A percentile compares a stretch with the other conserved stretches of the same genome.
Conservation (phyloP, 2,329 filamentous ascomycete species). For the Calonectria honghensis region DNA sequence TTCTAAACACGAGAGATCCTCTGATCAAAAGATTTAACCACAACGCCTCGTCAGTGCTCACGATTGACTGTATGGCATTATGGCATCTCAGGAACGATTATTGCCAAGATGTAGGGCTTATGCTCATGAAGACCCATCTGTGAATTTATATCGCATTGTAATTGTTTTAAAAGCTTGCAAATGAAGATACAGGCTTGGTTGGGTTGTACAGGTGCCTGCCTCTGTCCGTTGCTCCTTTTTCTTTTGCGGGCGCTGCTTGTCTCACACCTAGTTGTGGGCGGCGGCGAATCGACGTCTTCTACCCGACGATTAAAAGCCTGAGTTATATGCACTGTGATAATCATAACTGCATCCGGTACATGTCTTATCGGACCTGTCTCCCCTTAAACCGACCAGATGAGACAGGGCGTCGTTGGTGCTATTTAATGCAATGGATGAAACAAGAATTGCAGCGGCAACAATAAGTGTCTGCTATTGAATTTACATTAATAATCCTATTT, state of each 20-base stretch:
- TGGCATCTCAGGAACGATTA: background rate
- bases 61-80: background rate
- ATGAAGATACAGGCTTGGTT: background rate
- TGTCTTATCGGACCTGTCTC: background rate
- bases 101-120: background rate
- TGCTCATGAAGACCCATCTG: background rate
- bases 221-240: background rate
- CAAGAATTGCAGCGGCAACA: background rate
- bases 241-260: slow-evolving; percentile 4
- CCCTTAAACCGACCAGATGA: background rate
- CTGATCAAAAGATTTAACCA: background rate
- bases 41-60: background rate
- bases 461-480: background rate
- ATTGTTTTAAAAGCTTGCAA: background rate
- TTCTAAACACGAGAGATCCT: background rate
- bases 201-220: background rate
- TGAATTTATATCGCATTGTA: background rate
- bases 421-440: background rate
- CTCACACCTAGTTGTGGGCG: background rate
- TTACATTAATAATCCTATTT: background rate
- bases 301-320: background rate
- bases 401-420: background rate
- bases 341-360: slow-evolving; percentile 3
- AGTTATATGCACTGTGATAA: background rate
- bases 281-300: background rate